These are phyloP conservation scores for Populus hybrid DNA, from an alignment of 441 rosid species.

Conservation along the genomic window DNA sequence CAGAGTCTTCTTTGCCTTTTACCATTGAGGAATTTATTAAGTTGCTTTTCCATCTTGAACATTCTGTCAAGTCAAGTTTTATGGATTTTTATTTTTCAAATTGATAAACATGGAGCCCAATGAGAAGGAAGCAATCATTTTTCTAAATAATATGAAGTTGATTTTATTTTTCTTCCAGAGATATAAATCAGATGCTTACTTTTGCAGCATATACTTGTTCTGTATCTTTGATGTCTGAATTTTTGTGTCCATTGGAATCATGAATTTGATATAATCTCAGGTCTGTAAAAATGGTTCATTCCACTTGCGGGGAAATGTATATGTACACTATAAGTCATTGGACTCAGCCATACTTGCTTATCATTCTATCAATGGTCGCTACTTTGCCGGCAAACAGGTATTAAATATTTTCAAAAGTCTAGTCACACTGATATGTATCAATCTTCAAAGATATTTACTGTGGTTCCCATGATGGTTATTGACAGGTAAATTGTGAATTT, in stretches of 20 bases:
- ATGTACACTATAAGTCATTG: conserved; percentile 74
- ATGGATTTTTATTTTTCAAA: neutral
- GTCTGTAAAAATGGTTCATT: conserved; percentile 83
- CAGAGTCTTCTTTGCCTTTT: neutral
- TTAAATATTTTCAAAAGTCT: conserved; percentile 7
- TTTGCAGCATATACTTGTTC: neutral
- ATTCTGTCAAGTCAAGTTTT: neutral
- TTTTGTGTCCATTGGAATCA: conserved; percentile 15
- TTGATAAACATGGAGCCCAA: neutral
- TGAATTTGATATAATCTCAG: conserved; percentile 32
- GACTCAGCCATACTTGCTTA: conserved; percentile 78
- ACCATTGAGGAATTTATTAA: neutral
- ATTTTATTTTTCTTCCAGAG: neutral
- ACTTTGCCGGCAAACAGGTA: conserved; percentile 96
- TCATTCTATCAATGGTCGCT: conserved; percentile 68
- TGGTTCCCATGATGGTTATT: conserved; percentile 13
- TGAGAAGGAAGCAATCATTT: neutral
- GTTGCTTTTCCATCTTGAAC: conserved; percentile 3
- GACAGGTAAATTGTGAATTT: conserved; percentile 82
- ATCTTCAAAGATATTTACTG: neutral
- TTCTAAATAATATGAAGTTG: neutral
- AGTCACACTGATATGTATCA: neutral
- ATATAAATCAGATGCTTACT: neutral
- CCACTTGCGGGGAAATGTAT: conserved; percentile 92
- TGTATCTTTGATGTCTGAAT: conserved; percentile 12